Percentiles rank a stretch among this genome's conserved stretches.
Conservation (phyloP, 1,284 basidiomycete genomes). For the Coriolopsis trogii region DNA sequence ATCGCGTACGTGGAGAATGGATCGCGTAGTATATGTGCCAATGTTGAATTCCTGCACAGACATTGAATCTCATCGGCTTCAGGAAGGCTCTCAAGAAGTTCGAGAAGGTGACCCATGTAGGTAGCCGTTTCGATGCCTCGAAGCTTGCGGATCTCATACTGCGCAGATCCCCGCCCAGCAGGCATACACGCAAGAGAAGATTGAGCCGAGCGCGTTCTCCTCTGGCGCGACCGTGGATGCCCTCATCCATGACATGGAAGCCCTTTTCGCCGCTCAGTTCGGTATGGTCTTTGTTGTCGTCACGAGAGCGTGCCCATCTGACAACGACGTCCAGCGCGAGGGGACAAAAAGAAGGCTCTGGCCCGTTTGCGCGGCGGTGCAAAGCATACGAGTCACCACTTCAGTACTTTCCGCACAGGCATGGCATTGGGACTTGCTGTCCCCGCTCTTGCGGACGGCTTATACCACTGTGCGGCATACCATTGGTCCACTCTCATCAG, state of each 20-base stretch:
- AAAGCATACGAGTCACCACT: conserved; percentile 70
- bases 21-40: too few relatives aligned
- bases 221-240: conserved; percentile 62
- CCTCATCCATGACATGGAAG: conserved; percentile 78
- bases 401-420: conserved; percentile 78
- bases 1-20: conserved; percentile 75
- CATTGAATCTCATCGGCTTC: conserved; percentile 89
- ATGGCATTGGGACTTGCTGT: conserved; percentile 77
- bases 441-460: conserved; percentile 73
- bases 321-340: conserved; percentile 57
- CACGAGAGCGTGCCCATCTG: background rate
- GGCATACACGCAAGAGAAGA: conserved; percentile 53
- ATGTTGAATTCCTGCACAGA: conserved; percentile 55
- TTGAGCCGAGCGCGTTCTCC: conserved; percentile 64
- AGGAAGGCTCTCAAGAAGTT: conserved; percentile 94
- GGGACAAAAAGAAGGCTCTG: conserved; percentile 82
- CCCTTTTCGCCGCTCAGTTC: conserved; percentile 73
- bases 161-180: conserved; percentile 61
- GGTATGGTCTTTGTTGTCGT: conserved; percentile 42
- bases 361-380: conserved; percentile 64
- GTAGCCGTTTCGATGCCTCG: conserved; percentile 9
- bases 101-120: conserved; percentile 80
- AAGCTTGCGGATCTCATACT: background rate
- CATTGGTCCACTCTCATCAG: conserved; percentile 1
- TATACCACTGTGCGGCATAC: conserved; percentile 68